A percentile compares a stretch with the other conserved stretches of the same genome.
phyloP scores from a whole-genome alignment of 768 basidiomycete species.

The Hericium erinaceus region DNA sequence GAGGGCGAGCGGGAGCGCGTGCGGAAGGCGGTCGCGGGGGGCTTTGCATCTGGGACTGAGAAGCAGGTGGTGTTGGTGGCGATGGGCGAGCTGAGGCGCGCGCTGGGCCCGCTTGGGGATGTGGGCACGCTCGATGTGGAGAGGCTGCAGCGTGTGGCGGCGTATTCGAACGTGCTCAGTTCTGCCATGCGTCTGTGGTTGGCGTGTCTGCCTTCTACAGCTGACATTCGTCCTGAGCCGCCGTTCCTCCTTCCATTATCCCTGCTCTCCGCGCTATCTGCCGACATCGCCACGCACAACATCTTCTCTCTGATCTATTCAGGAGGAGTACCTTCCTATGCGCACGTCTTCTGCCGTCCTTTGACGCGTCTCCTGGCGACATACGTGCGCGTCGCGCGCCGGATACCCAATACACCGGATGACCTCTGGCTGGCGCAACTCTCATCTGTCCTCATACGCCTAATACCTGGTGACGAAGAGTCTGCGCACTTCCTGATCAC shows the following conservation, averaged over 20 bases:
- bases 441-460: slow-evolving; percentile 41
- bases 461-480: slow-evolving; percentile 72
- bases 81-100: slow-evolving; percentile 11
- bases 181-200: slow-evolving; percentile 56
- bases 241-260: slow-evolving; percentile 57
- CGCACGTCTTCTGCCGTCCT: slow-evolving; percentile 35
- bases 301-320: slow-evolving; percentile 36
- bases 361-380: slow-evolving; percentile 42
- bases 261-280: slow-evolving; percentile 43
- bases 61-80: slow-evolving; percentile 17
- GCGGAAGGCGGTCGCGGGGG: slow-evolving; percentile 26
- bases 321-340: slow-evolving; percentile 18
- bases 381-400: slow-evolving; percentile 52
- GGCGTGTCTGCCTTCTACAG: slow-evolving; percentile 40
- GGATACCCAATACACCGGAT: slow-evolving; percentile 43
- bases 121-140: slow-evolving; percentile 4
- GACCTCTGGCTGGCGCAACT: slow-evolving; percentile 64
- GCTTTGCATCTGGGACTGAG: slow-evolving; percentile 30
- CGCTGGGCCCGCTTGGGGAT: slow-evolving; percentile 10
- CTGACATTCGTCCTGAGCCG: slow-evolving; percentile 33
- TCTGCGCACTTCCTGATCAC: slow-evolving; percentile 34
- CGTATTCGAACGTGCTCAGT: slow-evolving; percentile 29
- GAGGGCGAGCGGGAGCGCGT: slow-evolving; percentile 44
- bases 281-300: slow-evolving; percentile 38
- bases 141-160: slow-evolving; percentile 23